These are phyloP conservation scores for Candida wancherniae DNA, from an alignment of 805 yeast genomes.

Conservation along the genomic window DNA sequence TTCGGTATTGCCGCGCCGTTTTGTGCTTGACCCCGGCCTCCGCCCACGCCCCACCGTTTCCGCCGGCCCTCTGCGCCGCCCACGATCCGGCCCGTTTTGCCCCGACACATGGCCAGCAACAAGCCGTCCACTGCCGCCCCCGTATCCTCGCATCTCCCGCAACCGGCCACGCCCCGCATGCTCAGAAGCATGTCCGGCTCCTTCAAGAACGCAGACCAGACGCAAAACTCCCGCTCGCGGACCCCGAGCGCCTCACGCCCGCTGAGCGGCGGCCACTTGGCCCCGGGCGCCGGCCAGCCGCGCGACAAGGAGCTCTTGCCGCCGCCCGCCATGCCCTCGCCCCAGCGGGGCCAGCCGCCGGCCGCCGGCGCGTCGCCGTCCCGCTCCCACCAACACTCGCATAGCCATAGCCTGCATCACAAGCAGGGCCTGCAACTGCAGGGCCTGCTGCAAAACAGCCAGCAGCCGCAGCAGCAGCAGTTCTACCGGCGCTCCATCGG, in stretches of 20 bases:
- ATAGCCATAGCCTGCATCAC: background rate
- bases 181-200: conserved; percentile 42
- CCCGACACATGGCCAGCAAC: too few species aligned
- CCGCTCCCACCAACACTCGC: background rate
- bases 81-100: too few species aligned
- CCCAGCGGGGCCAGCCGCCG: conserved; percentile 1
- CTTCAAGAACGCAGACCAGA: conserved; percentile 5
- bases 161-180: conserved; percentile 70
- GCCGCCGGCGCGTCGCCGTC: conserved; percentile 1
- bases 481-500: conserved; percentile 88
- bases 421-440: background rate
- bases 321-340: conserved; percentile 8
- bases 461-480: conserved; percentile 30
- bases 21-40: too few species aligned
- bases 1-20: too few species aligned
- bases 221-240: conserved; percentile 2
- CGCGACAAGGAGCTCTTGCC: conserved; percentile 13
- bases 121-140: too few species aligned
- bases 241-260: conserved; percentile 2
- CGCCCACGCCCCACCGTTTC: too few species aligned
- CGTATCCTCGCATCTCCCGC: too few species aligned
- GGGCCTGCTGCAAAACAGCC: too few species aligned
- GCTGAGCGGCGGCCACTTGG: background rate
- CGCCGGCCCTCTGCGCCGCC: too few species aligned
- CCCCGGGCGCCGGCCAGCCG: background rate